A percentile compares a stretch with the other conserved stretches of the same genome.
Conservation (phyloP, 2,329 filamentous ascomycete genomes). For the Cladophialophora immunda region DNA sequence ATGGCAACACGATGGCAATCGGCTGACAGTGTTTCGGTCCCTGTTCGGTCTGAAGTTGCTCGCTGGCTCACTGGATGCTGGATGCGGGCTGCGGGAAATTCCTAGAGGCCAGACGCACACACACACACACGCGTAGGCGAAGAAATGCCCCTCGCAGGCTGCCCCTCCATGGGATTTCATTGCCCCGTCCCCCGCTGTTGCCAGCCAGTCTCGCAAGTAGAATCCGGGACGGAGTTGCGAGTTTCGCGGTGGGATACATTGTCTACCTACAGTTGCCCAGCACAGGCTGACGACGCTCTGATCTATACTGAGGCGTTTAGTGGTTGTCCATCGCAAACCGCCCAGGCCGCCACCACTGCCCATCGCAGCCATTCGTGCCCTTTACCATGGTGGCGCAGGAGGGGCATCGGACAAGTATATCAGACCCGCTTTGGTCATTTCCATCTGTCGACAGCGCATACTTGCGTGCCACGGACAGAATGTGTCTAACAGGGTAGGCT, state of each 20-base stretch:
- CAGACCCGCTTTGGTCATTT: background rate
- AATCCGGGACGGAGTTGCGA: background rate
- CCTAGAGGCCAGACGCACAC: too few relatives aligned
- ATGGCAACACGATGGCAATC: background rate
- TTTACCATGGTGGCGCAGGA: background rate
- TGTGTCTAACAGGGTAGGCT: background rate
- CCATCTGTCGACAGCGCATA: background rate
- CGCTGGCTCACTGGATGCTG: too few relatives aligned
- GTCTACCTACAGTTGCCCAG: background rate
- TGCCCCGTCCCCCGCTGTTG: background rate
- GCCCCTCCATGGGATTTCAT: background rate
- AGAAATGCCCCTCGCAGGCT: background rate
- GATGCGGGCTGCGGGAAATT: too few relatives aligned
- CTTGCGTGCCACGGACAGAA: background rate
- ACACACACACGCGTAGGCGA: background rate
- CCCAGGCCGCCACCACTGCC: background rate
- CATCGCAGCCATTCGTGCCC: background rate
- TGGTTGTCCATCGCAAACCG: background rate
- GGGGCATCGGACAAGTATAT: background rate
- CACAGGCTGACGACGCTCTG: background rate
- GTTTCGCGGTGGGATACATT: background rate
- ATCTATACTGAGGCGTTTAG: background rate
- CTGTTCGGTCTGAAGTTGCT: background rate
- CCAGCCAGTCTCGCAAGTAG: background rate
- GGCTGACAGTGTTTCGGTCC: constrained; percentile 7